These are phyloP conservation scores for Condylostoma magnum DNA, from an alignment of 169 alveolate genomes.

Conservation along the genomic window DNA sequence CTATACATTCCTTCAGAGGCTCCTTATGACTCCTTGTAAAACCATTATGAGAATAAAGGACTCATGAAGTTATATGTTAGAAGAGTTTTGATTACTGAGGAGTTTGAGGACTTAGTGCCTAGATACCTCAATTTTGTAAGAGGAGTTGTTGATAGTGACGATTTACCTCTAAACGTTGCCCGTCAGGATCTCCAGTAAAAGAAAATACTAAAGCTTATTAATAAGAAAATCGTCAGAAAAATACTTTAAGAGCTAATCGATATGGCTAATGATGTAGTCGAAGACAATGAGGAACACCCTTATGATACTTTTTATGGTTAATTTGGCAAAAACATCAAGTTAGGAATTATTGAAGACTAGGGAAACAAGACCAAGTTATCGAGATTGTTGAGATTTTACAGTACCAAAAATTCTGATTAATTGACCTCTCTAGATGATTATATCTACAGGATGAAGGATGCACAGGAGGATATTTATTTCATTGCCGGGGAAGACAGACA, in stretches of 20 bases:
- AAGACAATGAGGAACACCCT: slow-evolving; percentile 82
- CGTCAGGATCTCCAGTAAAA: slow-evolving; percentile 93
- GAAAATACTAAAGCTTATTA: slow-evolving; percentile 90
- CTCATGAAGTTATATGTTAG: slow-evolving; percentile 90
- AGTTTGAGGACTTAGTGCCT: slow-evolving; percentile 93
- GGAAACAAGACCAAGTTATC: slow-evolving; percentile 91
- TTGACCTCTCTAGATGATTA: slow-evolving; percentile 88
- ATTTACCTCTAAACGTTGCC: slow-evolving; percentile 94
- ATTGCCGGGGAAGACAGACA: slow-evolving; percentile 87
- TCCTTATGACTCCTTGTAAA: slow-evolving; percentile 91
- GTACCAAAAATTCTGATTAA: slow-evolving; percentile 81
- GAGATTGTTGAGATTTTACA: slow-evolving; percentile 88
- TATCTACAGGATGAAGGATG: slow-evolving; percentile 90
- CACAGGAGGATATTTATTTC: slow-evolving; percentile 91
- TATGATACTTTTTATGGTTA: slow-evolving; percentile 87
- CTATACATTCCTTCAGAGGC: slow-evolving; percentile 94
- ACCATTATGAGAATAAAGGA: slow-evolving; percentile 86
- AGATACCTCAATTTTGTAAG: slow-evolving; percentile 90
- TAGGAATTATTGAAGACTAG: slow-evolving; percentile 96
- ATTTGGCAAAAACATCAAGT: slow-evolving; percentile 90
- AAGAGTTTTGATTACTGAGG: slow-evolving; percentile 93
- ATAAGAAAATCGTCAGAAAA: slow-evolving; percentile 96
- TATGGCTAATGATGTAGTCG: slow-evolving; percentile 82
- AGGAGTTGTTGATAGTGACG: slow-evolving; percentile 97
- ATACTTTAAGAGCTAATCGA: slow-evolving; percentile 92